Evolutionary conservation across 2,329 filamentous ascomycete genomes (phyloP).

Genomic region (Trichoderma semiorbis): DNA sequence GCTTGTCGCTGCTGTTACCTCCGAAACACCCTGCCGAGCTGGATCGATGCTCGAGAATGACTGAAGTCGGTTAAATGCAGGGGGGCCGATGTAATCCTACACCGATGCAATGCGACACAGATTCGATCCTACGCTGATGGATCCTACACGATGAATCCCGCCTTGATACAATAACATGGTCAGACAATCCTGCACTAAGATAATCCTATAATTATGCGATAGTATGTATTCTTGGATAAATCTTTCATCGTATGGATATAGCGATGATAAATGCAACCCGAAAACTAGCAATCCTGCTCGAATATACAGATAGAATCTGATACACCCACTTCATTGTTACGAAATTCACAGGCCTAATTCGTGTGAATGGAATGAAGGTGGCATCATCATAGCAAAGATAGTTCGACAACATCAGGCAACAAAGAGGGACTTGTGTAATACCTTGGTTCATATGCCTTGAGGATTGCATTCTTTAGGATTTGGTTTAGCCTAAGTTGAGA

Average conservation of each 20-base stretch:
- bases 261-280: neutral
- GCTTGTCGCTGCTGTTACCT: neutral
- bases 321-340: neutral
- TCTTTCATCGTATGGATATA: neutral
- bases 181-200: neutral
- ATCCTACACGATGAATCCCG: neutral
- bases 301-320: neutral
- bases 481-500: neutral
- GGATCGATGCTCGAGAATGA: neutral
- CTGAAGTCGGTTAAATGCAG: neutral
- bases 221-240: neutral
- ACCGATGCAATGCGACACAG: neutral
- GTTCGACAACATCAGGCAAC: neutral
- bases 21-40: neutral
- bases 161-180: neutral
- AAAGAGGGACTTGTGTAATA: neutral
- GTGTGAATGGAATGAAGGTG: neutral
- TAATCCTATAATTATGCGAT: neutral
- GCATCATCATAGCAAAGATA: neutral
- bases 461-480: neutral
- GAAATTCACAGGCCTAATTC: neutral
- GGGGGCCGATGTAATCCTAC: neutral
- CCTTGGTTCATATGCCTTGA: rapidly evolving
- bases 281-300: neutral
- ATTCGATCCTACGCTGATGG: neutral